Conservation (phyloP, 257 asterid species). For the Petrea volubilis region DNA sequence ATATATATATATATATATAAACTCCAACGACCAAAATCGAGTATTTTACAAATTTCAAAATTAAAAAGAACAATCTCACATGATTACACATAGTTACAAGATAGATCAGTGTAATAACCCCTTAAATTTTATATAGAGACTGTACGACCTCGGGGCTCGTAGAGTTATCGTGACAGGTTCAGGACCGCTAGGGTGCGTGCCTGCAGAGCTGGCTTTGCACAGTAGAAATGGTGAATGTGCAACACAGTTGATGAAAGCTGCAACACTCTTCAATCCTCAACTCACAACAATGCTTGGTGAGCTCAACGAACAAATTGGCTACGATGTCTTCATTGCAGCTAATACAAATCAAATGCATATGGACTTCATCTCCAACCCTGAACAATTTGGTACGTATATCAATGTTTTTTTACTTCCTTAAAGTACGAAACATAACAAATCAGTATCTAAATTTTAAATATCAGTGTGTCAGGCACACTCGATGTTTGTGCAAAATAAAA, state of each 20-base stretch:
- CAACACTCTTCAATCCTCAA: conserved; percentile 64
- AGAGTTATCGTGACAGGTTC: conserved; percentile 85
- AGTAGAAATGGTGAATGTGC: conserved; percentile 70
- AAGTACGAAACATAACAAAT: too few species aligned
- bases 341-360: conserved; percentile 61
- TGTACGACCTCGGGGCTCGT: conserved; percentile 59
- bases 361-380: conserved; percentile 64
- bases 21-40: too few species aligned
- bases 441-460: too few species aligned
- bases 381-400: conserved; percentile 50
- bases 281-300: conserved; percentile 46
- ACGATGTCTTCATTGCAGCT: conserved; percentile 53
- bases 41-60: too few species aligned
- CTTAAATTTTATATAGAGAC: conserved; percentile 42
- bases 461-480: too few species aligned
- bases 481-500: too few species aligned
- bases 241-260: conserved; percentile 51
- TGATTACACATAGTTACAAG: too few species aligned
- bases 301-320: conserved; percentile 55
- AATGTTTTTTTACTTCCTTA: not conserved
- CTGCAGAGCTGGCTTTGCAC: conserved; percentile 69
- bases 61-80: too few species aligned
- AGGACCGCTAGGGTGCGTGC: conserved; percentile 92
- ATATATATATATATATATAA: too few species aligned
- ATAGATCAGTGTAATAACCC: too few species aligned